phyloP scores from a whole-genome alignment of 768 basidiomycete genomes.

The Leccinum subtestaceum region DNA sequence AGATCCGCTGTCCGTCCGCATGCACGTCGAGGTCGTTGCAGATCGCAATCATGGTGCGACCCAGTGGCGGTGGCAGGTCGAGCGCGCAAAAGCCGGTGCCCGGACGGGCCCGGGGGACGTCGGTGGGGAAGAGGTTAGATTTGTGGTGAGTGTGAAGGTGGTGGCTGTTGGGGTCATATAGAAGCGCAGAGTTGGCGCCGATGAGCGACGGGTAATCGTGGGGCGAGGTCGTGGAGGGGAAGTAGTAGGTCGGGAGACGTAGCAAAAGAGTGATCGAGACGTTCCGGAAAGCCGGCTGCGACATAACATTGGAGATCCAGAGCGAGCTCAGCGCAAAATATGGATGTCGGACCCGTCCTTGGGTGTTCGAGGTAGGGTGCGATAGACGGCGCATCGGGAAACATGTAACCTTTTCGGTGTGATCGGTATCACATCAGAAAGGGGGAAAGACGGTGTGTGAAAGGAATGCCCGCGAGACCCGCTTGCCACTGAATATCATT shows the following conservation, averaged over 20 bases:
- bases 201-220: conserved; percentile 21
- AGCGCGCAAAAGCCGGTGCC: conserved; percentile 72
- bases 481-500: conserved; percentile 76
- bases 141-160: conserved; percentile 74
- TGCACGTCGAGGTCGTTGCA: conserved; percentile 82
- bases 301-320: conserved; percentile 66
- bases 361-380: conserved; percentile 73
- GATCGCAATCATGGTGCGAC: conserved; percentile 67
- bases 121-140: conserved; percentile 74
- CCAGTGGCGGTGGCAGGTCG: conserved; percentile 56
- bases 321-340: conserved; percentile 70
- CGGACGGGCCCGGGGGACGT: conserved; percentile 78
- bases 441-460: too few species aligned
- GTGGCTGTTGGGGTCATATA: conserved; percentile 64
- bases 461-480: neutral
- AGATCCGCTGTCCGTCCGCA: conserved; percentile 40
- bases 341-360: conserved; percentile 66
- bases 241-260: conserved; percentile 17
- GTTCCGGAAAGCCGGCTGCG: conserved; percentile 78
- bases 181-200: conserved; percentile 70
- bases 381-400: conserved; percentile 63
- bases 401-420: conserved; percentile 65
- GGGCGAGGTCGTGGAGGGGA: neutral
- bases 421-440: neutral
- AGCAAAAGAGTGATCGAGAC: conserved; percentile 29